These are phyloP conservation scores for Ceratobasidium papillatum DNA, from an alignment of 1,284 basidiomycete genomes.

Conservation along the genomic window DNA sequence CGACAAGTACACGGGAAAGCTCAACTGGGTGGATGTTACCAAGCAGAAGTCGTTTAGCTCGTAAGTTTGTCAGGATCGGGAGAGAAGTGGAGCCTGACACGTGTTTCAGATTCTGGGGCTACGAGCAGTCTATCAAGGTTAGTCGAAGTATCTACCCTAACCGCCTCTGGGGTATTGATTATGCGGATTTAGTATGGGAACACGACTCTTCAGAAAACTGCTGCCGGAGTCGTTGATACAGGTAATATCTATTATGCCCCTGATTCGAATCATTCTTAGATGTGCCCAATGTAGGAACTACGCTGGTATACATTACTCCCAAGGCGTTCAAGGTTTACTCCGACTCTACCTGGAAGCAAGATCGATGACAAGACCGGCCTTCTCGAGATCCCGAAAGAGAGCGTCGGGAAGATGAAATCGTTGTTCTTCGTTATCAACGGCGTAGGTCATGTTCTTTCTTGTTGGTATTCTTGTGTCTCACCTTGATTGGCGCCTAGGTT, in stretches of 20 bases:
- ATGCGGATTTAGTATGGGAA: constrained; percentile 26
- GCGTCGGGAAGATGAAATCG: constrained; percentile 36
- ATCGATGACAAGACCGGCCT: constrained; percentile 5
- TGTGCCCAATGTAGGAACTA: constrained; percentile 6
- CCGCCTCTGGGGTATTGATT: background rate
- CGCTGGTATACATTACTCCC: constrained; percentile 33
- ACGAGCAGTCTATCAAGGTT: constrained; percentile 34
- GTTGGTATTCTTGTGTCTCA: background rate
- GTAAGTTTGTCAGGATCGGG: background rate
- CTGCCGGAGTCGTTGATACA: constrained; percentile 36
- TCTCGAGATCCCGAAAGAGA: constrained; percentile 36
- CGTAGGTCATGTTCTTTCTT: background rate
- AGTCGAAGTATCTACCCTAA: background rate
- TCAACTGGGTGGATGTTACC: constrained; percentile 33
- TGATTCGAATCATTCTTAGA: background rate
- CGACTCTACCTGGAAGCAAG: constrained; percentile 33
- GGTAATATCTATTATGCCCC: background rate
- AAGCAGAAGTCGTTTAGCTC: constrained; percentile 21
- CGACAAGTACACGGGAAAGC: constrained; percentile 21
- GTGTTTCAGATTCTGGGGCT: constrained; percentile 30
- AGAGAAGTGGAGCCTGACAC: background rate
- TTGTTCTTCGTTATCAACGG: constrained; percentile 33
- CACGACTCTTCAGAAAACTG: constrained; percentile 13
- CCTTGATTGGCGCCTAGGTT: background rate
- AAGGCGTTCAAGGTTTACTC: constrained; percentile 38